Percentiles rank a stretch among this genome's conserved stretches.
Conservation (phyloP, 768 basidiomycete genomes). For the Chalciporus pseudorubinellus region DNA sequence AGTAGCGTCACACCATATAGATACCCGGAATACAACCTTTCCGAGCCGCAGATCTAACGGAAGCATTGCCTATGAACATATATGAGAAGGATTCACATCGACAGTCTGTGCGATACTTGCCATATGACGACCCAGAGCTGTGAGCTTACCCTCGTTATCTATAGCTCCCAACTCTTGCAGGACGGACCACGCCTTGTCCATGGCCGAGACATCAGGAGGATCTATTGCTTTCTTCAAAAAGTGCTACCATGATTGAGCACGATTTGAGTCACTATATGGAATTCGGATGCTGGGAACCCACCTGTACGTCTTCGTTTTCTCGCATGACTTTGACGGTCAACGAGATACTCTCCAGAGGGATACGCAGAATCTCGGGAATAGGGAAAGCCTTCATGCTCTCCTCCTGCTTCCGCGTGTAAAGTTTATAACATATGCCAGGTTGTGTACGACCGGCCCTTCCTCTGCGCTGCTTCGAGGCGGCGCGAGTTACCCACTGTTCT, state of each 20-base stretch:
- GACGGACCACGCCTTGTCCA: conserved; percentile 73
- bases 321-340: conserved; percentile 80
- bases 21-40: conserved; percentile 49
- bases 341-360: conserved; percentile 79
- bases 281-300: conserved; percentile 26
- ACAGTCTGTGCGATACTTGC: conserved; percentile 33
- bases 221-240: conserved; percentile 78
- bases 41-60: conserved; percentile 85
- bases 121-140: conserved; percentile 81
- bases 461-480: conserved; percentile 78
- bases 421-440: conserved; percentile 82
- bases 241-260: conserved; percentile 34
- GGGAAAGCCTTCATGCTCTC: conserved; percentile 68
- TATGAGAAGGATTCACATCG: neutral
- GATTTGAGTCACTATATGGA: neutral
- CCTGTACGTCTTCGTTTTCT: conserved; percentile 76
- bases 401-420: conserved; percentile 77
- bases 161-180: conserved; percentile 80
- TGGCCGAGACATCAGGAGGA: conserved; percentile 71
- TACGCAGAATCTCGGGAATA: conserved; percentile 83
- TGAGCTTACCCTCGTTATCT: conserved; percentile 58
- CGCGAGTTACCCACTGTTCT: conserved; percentile 76
- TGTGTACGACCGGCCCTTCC: conserved; percentile 89
- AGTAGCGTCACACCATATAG: neutral
- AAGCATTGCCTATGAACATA: conserved; percentile 61